Evolutionary conservation across 2,329 filamentous ascomycete genomes (phyloP).

Genomic region (Colletotrichum phormii): DNA sequence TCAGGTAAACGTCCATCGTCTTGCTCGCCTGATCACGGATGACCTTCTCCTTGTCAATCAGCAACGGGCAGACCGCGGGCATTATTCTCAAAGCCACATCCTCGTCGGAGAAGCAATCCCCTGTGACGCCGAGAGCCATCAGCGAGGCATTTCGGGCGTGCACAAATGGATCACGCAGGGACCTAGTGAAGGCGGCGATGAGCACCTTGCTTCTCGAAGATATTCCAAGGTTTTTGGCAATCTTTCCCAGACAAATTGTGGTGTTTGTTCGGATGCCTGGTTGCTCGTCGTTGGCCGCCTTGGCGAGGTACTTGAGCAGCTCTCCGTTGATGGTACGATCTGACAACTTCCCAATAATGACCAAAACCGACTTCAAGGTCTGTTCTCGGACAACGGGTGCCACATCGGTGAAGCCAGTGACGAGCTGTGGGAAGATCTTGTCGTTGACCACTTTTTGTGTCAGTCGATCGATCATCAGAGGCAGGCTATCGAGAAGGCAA

Average conservation of each 20-base stretch:
- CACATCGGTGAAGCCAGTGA: constrained; percentile 93
- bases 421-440: constrained; percentile 95
- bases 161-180: constrained; percentile 92
- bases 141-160: constrained; percentile 92
- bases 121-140: constrained; percentile 85
- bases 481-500: constrained; percentile 88
- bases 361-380: constrained; percentile 92
- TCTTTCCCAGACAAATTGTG: constrained; percentile 96
- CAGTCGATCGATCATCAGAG: constrained; percentile 90
- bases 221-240: constrained; percentile 86
- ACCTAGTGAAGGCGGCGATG: constrained; percentile 89
- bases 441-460: constrained; percentile 92
- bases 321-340: constrained; percentile 96
- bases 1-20: constrained; percentile 86
- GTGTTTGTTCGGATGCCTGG: constrained; percentile 98
- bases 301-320: constrained; percentile 88
- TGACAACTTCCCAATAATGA: constrained; percentile 88
- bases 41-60: constrained; percentile 96
- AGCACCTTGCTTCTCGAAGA: constrained; percentile 89
- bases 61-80: constrained; percentile 82
- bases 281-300: constrained; percentile 97
- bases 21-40: constrained; percentile 93
- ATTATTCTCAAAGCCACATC: constrained; percentile 88
- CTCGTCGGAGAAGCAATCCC: constrained; percentile 88
- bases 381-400: constrained; percentile 94